Evolutionary conservation across 2,329 filamentous ascomycete species (phyloP).

Genomic region (Neofusicoccum cordaticola): DNA sequence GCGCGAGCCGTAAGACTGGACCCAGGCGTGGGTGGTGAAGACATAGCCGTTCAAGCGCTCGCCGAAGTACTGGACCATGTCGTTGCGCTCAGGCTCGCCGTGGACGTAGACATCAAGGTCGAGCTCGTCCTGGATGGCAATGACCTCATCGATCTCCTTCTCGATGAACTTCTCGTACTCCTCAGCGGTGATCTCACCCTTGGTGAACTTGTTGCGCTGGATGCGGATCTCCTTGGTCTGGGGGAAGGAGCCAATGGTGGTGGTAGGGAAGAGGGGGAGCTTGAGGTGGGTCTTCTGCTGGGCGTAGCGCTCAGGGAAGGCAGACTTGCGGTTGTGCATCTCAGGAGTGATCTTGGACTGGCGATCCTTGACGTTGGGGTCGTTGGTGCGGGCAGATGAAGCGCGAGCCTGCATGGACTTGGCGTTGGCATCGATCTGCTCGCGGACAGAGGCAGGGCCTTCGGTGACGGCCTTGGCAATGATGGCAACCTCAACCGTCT

Average conservation of each 20-base stretch:
- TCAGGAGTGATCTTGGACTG: conserved; percentile 80
- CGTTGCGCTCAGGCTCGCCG: conserved; percentile 98
- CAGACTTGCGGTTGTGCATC: conserved; percentile 89
- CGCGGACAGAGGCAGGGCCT: conserved; percentile 79
- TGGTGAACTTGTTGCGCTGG: conserved; percentile 97
- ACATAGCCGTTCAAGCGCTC: conserved; percentile 95
- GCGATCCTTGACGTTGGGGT: conserved; percentile 94
- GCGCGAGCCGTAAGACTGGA: conserved; percentile 96
- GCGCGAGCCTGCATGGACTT: conserved; percentile 89
- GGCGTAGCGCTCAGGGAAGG: conserved; percentile 79
- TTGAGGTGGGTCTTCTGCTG: conserved; percentile 90
- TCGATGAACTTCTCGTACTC: conserved; percentile 99
- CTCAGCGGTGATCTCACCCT: conserved; percentile 87
- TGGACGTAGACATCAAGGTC: conserved; percentile 96
- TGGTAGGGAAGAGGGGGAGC: conserved; percentile 96
- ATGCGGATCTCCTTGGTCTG: conserved; percentile 99
- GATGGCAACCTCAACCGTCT: conserved; percentile 82
- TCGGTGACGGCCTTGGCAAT: conserved; percentile 97
- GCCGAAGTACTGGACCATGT: conserved; percentile 99
- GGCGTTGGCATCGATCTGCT: conserved; percentile 93
- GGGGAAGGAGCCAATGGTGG: conserved; percentile 98
- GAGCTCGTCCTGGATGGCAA: conserved; percentile 98
- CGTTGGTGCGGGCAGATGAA: conserved; percentile 91
- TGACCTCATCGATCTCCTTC: conserved; percentile 92
- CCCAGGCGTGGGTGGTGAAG: conserved; percentile 99